Base-by-base conservation (phyloP, 352 stramenopile species). In the Globisporangium abappressorium region DNA sequence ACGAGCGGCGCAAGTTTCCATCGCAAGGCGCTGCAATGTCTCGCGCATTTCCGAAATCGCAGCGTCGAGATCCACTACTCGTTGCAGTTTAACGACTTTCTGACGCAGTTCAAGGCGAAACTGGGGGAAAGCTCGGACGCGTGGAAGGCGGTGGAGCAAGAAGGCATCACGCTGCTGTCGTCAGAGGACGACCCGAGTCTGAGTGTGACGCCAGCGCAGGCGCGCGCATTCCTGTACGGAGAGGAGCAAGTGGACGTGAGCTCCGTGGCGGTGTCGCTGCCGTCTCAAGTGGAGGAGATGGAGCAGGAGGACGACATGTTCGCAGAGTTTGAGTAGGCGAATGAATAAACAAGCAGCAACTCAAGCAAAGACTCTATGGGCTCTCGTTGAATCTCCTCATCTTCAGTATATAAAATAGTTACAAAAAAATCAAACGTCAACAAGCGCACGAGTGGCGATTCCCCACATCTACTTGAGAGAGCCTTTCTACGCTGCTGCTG, bases 301-400 rank as follows among this genome's bases (percentile, higher is more conserved):
- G 80, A 90, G 47, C 76, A 91, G 34, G 84, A 93, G 51, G 80
- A 91, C 65, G 84, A 91, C 60, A 90, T 94, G 79, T 94, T 93
- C 72, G 84, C 83, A 38, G 86, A 93, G 62, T 90, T 94, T 66
- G 86, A 93, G 59, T 94, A 74, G 75, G 24, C 11, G 7, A 20
- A 22, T 20, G 5, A 20, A n/a, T 18, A 7, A 20, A 20, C 38
- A 22, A 59, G 1, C 30, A 34, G 2, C 30, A 34, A 26, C 54
- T 28, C 15, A 22, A 43, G 18, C 22, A 54, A 49, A 28, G n/a
- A 36, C 12, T 3, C 33, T 33, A 2, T 18, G 57, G 36, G 12
- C 20, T 54, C 18, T 41, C 11, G 18, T 22, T 28, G 15, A 18
- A 9, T 11, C 22, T 58, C 30, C 5, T 30, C 53, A 26, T 38